A percentile compares a stretch with the other conserved stretches of the same genome.
Evolutionary conservation across 331 rosid species (phyloP).

Genomic region (Arachis monticola): DNA sequence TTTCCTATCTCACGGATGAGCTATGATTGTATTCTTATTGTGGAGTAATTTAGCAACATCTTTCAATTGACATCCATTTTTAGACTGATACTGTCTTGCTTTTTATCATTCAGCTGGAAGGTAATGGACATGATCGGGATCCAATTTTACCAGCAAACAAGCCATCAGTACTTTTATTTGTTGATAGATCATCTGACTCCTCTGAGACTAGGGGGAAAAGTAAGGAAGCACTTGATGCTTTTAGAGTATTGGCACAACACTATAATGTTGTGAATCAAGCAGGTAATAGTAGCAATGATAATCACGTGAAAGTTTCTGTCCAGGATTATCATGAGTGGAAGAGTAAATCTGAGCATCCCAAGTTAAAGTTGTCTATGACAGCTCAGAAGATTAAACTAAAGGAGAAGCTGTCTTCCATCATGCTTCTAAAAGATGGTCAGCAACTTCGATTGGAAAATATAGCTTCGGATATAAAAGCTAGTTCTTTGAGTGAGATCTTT

Average conservation of each 20-base stretch:
- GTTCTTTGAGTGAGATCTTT: slow-evolving; percentile 79
- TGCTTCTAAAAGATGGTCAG: slow-evolving; percentile 69
- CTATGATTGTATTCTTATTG: slow-evolving; percentile 6
- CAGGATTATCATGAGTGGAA: slow-evolving; percentile 47
- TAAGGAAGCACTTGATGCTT: slow-evolving; percentile 66
- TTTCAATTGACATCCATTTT: slow-evolving; percentile 17
- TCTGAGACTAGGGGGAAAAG: slow-evolving; percentile 63
- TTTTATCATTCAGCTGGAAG: slow-evolving; percentile 72
- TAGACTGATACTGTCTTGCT: slow-evolving; percentile 33
- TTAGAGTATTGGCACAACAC: slow-evolving; percentile 72
- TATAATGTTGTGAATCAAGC: slow-evolving; percentile 48
- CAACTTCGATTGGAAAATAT: slow-evolving; percentile 64
- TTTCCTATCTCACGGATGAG: neutral
- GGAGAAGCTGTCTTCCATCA: slow-evolving; percentile 64
- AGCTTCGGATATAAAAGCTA: slow-evolving; percentile 61
- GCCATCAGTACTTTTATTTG: slow-evolving; percentile 81
- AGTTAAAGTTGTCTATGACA: slow-evolving; percentile 57
- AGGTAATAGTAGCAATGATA: slow-evolving; percentile 44
- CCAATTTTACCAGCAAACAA: slow-evolving; percentile 72
- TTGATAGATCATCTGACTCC: slow-evolving; percentile 79
- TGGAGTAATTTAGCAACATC: slow-evolving; percentile 20
- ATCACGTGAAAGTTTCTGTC: slow-evolving; percentile 43
- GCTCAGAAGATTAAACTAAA: slow-evolving; percentile 59
- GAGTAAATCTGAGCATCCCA: slow-evolving; percentile 61
- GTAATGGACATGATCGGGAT: slow-evolving; percentile 50